These are phyloP conservation scores for Fragaria nilgerrensis DNA, from an alignment of 306 rosid species.

Conservation along the genomic window DNA sequence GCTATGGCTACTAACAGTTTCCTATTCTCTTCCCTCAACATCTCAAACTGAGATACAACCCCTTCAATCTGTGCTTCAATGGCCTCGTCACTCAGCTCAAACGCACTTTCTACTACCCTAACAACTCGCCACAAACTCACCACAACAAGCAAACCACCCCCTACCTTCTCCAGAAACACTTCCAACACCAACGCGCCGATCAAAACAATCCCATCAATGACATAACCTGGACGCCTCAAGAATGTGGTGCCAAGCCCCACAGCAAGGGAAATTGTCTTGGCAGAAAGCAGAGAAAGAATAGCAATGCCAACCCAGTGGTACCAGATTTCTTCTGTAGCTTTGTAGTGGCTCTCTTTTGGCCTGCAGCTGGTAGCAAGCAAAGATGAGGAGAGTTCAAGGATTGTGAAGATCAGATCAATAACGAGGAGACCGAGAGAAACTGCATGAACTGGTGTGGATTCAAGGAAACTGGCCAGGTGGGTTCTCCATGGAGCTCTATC, in stretches of 20 bases:
- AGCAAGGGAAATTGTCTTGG: constrained; percentile 35
- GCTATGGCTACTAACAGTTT: constrained; percentile 33
- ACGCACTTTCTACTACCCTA: constrained; percentile 68
- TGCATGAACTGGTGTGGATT: constrained; percentile 47
- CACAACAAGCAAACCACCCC: constrained; percentile 63
- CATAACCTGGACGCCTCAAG: constrained; percentile 44
- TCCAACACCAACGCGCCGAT: constrained; percentile 59
- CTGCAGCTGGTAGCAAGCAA: constrained; percentile 24
- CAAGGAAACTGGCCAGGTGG: constrained; percentile 44
- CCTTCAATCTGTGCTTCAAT: constrained; percentile 65
- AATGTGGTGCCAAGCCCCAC: constrained; percentile 51
- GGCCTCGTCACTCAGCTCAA: constrained; percentile 74
- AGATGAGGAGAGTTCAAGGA: constrained; percentile 64
- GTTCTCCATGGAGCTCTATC: constrained; percentile 52
- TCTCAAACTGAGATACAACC: constrained; percentile 52
- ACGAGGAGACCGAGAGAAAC: constrained; percentile 44
- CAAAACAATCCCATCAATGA: constrained; percentile 53
- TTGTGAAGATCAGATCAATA: constrained; percentile 58
- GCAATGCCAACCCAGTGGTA: constrained; percentile 66
- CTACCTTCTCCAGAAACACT: constrained; percentile 41
- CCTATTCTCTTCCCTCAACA: constrained; percentile 45
- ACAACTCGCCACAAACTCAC: constrained; percentile 80
- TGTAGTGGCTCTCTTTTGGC: neutral
- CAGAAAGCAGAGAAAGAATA: constrained; percentile 50
- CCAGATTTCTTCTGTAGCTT: constrained; percentile 7